Conservation (phyloP, 805 yeast genomes). For the Danielia reshetovae region DNA sequence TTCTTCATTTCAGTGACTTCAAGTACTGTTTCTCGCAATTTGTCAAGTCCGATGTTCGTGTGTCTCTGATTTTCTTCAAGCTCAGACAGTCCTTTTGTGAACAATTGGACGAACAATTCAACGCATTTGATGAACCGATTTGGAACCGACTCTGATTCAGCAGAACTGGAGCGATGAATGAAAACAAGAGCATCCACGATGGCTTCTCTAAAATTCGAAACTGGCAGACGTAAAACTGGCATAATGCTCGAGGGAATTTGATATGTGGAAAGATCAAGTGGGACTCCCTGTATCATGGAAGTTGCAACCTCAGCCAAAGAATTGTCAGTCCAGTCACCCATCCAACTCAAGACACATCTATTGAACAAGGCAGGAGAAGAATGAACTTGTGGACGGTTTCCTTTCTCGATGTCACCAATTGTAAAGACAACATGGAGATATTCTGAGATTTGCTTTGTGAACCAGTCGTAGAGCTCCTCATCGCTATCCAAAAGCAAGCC, state of each 20-base stretch:
- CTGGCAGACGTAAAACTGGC: conserved; percentile 8
- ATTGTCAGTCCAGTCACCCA: conserved; percentile 72
- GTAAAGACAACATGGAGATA: conserved; percentile 85
- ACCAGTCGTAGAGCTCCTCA: conserved; percentile 74
- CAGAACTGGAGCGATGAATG: conserved; percentile 36
- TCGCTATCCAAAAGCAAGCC: conserved; percentile 64
- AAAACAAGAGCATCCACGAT: conserved; percentile 44
- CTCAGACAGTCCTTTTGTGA: conserved; percentile 38
- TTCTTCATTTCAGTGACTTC: conserved; percentile 60
- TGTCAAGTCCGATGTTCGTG: conserved; percentile 67
- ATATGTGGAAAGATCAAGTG: conserved; percentile 50
- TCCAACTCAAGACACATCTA: conserved; percentile 83
- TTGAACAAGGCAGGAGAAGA: conserved; percentile 88
- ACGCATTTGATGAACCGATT: conserved; percentile 53
- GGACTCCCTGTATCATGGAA: conserved; percentile 39
- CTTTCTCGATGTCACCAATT: conserved; percentile 43
- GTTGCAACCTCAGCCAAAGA: conserved; percentile 51
- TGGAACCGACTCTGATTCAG: conserved; percentile 38
- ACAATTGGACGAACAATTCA: conserved; percentile 40
- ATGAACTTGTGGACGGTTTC: conserved; percentile 43
- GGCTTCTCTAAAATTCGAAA: conserved; percentile 37
- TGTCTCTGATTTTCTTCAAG: conserved; percentile 69
- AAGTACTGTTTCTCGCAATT: conserved; percentile 70
- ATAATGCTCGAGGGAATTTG: conserved; percentile 25
- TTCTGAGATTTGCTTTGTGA: conserved; percentile 57